Evolutionary conservation across 169 alveolate genomes (phyloP).

Genomic region (Pseudocohnilembus persalinus): DNA sequence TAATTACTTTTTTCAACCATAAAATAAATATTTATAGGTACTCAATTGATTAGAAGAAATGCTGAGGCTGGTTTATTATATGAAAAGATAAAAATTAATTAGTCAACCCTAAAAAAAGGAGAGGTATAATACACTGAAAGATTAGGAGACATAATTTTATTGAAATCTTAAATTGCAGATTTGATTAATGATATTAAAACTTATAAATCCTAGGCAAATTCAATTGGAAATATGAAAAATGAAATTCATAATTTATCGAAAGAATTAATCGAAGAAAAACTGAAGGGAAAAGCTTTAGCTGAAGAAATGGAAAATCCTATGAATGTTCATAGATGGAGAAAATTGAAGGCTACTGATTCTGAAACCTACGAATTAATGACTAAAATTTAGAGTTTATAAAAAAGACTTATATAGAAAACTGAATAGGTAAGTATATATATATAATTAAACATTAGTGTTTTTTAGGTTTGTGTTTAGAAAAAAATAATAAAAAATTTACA

Average conservation of each 20-base stretch:
- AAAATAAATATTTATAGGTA: slow-evolving; percentile 39
- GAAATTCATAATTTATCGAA: slow-evolving; percentile 76
- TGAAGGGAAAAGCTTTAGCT: slow-evolving; percentile 75
- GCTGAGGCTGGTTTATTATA: slow-evolving; percentile 81
- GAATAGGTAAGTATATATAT: slow-evolving; percentile 66
- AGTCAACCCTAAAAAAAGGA: slow-evolving; percentile 79
- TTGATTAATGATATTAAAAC: slow-evolving; percentile 73
- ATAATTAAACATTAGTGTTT: too few species aligned
- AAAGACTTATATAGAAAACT: slow-evolving; percentile 82
- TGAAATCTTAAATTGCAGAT: slow-evolving; percentile 65
- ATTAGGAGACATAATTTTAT: slow-evolving; percentile 60
- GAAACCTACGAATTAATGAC: slow-evolving; percentile 85
- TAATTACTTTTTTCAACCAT: neutral
- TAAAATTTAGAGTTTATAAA: slow-evolving; percentile 79
- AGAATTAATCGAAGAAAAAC: slow-evolving; percentile 79
- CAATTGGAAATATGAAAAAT: slow-evolving; percentile 79
- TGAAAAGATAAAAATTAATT: slow-evolving; percentile 82
- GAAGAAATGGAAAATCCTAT: slow-evolving; percentile 86
- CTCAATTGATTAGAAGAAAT: slow-evolving; percentile 81
- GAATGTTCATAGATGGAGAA: slow-evolving; percentile 91
- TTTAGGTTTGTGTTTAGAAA: too few species aligned
- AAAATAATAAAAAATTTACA: too few species aligned
- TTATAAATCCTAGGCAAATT: slow-evolving; percentile 78
- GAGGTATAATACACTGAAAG: slow-evolving; percentile 73
- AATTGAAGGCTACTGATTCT: slow-evolving; percentile 87